These are phyloP conservation scores for Pythium phragmiticola DNA, from an alignment of 352 stramenopile genomes.

Conservation along the genomic window DNA sequence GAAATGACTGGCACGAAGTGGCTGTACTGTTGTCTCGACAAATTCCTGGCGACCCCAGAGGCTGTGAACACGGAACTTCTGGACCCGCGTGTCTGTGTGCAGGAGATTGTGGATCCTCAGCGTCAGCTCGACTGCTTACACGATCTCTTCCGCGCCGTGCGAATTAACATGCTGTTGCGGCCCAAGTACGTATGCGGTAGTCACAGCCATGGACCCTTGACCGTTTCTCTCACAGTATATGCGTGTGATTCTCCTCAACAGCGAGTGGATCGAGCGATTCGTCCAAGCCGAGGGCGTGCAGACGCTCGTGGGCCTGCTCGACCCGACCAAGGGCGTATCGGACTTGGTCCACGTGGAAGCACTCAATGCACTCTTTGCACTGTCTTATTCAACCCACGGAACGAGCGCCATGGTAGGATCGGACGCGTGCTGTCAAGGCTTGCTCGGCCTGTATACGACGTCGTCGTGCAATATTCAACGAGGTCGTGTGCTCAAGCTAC, in stretches of 20 bases:
- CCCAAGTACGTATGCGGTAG: conserved; percentile 31
- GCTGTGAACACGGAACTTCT: conserved; percentile 45
- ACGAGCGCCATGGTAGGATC: conserved; percentile 34
- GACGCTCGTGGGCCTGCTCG: conserved; percentile 39
- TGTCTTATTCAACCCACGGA: conserved; percentile 37
- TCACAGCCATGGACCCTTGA: background rate
- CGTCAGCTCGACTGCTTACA: conserved; percentile 34
- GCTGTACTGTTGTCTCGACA: conserved; percentile 67
- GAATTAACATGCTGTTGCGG: conserved; percentile 60
- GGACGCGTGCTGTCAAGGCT: conserved; percentile 30
- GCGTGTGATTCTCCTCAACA: conserved; percentile 27
- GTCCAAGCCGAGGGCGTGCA: conserved; percentile 41
- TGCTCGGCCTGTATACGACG: conserved; percentile 23
- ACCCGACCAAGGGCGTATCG: conserved; percentile 26
- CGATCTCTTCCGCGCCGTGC: conserved; percentile 58
- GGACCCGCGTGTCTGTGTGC: conserved; percentile 47
- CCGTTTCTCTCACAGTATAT: background rate
- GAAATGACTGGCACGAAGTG: conserved; percentile 65
- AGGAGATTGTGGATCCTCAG: conserved; percentile 42
- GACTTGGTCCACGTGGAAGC: conserved; percentile 37
- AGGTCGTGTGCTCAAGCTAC: conserved; percentile 33
- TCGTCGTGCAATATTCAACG: conserved; percentile 23
- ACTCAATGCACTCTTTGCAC: conserved; percentile 47
- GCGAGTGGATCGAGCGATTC: conserved; percentile 58
- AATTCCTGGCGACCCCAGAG: conserved; percentile 32